These are phyloP conservation scores for Mariannaea sp. DNA, from an alignment of 2,329 filamentous ascomycete species.

Conservation along the genomic window DNA sequence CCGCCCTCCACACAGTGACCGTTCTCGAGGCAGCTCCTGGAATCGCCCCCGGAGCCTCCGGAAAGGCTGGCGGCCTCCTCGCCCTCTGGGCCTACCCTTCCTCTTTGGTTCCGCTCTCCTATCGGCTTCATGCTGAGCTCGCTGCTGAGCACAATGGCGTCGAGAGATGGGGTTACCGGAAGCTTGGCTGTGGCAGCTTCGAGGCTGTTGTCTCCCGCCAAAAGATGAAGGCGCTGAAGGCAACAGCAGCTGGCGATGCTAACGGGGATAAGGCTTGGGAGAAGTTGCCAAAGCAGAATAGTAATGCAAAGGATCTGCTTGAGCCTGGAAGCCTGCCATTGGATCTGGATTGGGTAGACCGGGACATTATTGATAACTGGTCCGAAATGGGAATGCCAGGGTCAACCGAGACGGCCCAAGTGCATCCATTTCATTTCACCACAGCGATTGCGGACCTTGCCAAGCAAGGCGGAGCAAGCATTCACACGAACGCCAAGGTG, in stretches of 20 bases:
- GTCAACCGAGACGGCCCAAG: conserved; percentile 82
- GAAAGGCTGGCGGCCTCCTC: conserved; percentile 90
- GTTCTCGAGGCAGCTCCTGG: conserved; percentile 82
- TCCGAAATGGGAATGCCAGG: conserved; percentile 76
- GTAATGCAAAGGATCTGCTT: conserved; percentile 51
- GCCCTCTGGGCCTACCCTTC: conserved; percentile 90
- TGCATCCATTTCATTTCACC: conserved; percentile 91
- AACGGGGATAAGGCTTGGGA: conserved; percentile 57
- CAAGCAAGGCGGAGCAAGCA: conserved; percentile 67
- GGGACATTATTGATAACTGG: conserved; percentile 69
- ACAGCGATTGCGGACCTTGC: conserved; percentile 81
- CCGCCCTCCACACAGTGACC: conserved; percentile 75
- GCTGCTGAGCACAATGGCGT: conserved; percentile 82
- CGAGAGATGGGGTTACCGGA: conserved; percentile 84
- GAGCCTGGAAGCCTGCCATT: conserved; percentile 68
- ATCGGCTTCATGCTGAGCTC: conserved; percentile 79
- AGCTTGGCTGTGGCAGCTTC: conserved; percentile 72
- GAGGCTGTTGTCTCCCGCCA: conserved; percentile 45
- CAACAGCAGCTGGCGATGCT: conserved; percentile 23
- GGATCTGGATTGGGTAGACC: conserved; percentile 84
- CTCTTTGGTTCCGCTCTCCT: conserved; percentile 84
- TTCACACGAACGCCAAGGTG: conserved; percentile 70
- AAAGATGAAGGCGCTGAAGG: conserved; percentile 41
- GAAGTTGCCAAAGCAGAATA: conserved; percentile 65
- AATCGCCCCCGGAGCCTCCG: conserved; percentile 89